Evolutionary conservation across 805 yeast genomes (phyloP), one percentile per base, ranked within the genome.

Genomic region (Trichomonascus vanleenenianus): DNA sequence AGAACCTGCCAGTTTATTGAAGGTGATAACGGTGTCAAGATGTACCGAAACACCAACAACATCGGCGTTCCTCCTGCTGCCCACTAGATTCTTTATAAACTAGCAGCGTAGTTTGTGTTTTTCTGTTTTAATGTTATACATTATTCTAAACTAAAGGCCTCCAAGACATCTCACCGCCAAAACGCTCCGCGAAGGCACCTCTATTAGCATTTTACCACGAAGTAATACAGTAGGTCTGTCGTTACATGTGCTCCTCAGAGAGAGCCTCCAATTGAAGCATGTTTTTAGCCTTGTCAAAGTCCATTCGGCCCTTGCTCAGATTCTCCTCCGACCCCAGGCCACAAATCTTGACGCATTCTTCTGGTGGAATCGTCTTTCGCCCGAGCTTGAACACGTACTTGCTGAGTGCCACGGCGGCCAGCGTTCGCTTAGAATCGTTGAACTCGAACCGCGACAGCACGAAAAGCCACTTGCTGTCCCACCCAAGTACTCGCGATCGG

Each of bases 401-500:
- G 8, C 95, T 82, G 20, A 87, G 60, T 1, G 83, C 78, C 16
- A 79, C 65, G 0, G 87, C 79, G 55, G 79, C 73, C 22, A 74
- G 52, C 5, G 64, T 60, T n/a, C 61, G 62, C 10, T 62, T 65
- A 16, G 53, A 46, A 12, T 57, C 54, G 9, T 61, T 55, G 36
- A 71, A 66, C 10, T 72, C 74, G 57, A 87, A 86, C 55, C 76
- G 73, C 36, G 83, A 76, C 19, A 83, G 52, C 10, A 85, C 74
- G 58, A 79, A 88, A 11, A 89, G 56, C 96, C 96, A 87, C 62
- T 88, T 89, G 30, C 75, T 70, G 64, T 85, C 93, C 95, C 96
- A 88, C 6, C 91, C 82, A 4, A 84, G 60, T 15, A 89, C 72
- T 33, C 77, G 68, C 2, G 83, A 73, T 31, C 68, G 67, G 18